A percentile compares a stretch with the other conserved stretches of the same genome.
Conservation (phyloP, 2,329 filamentous ascomycete genomes). For the Fusarium agapanthi region DNA sequence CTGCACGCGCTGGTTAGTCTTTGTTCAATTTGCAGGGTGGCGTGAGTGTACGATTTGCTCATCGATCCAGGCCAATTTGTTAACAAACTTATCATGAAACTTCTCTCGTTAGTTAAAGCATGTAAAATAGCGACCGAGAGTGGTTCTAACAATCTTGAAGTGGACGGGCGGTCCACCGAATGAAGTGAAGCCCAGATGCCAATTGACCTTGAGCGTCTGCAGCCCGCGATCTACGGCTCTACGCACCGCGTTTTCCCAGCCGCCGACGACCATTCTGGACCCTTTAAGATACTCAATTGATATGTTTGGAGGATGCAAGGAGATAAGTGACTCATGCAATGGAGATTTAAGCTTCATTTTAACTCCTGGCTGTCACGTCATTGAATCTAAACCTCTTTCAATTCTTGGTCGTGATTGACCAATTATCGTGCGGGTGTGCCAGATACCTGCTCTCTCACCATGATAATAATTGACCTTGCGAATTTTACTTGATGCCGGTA, state of each 20-base stretch:
- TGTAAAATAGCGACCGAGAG: no score
- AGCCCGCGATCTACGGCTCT: neutral
- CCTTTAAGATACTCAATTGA: rapidly evolving
- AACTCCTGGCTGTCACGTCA: neutral
- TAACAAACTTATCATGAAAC: constrained; percentile 61
- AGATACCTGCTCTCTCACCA: neutral
- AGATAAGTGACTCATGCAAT: neutral
- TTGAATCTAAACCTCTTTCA: neutral
- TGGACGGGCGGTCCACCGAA: constrained; percentile 27
- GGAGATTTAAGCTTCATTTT: neutral
- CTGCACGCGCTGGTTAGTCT: rapidly evolving
- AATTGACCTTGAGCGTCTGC: constrained; percentile 18
- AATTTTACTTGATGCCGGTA: no score
- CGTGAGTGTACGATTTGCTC: constrained; percentile 64
- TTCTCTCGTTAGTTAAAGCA: neutral
- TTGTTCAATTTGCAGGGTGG: rapidly evolving
- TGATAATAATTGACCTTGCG: neutral
- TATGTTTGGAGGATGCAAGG: rapidly evolving
- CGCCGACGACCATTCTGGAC: neutral
- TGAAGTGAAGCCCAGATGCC: constrained; percentile 20
- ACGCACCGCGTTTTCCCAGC: neutral
- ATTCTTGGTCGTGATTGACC: neutral
- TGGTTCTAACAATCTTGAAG: constrained; percentile 3
- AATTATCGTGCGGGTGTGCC: neutral
- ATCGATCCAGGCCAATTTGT: constrained; percentile 70